These are phyloP conservation scores for Coleophoma cylindrospora DNA, from an alignment of 2,329 filamentous ascomycete genomes.

Conservation along the genomic window DNA sequence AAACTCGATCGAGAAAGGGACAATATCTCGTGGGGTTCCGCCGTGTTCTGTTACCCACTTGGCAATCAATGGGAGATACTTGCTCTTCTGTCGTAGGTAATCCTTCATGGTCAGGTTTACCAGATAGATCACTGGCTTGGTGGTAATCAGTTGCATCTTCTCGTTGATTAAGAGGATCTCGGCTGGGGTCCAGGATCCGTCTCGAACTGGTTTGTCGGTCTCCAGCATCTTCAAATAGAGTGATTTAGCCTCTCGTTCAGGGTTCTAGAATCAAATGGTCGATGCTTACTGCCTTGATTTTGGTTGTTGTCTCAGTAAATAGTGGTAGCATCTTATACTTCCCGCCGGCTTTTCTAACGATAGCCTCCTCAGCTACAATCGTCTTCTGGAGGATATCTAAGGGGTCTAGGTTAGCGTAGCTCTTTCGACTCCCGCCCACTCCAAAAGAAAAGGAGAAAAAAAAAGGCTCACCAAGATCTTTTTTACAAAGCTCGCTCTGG, in stretches of 20 bases:
- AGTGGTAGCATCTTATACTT: constrained; percentile 41
- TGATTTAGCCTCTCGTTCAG: neutral
- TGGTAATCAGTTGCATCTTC: constrained; percentile 38
- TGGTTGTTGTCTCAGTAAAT: constrained; percentile 36
- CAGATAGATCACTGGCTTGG: constrained; percentile 39
- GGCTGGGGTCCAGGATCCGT: constrained; percentile 36
- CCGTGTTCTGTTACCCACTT: constrained; percentile 41
- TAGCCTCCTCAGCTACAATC: constrained; percentile 33
- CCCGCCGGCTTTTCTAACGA: constrained; percentile 36
- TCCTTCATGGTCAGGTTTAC: constrained; percentile 43
- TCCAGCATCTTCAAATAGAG: constrained; percentile 29
- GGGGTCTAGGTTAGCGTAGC: too few relatives aligned
- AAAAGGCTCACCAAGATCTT: constrained; percentile 28
- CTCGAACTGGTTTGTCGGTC: constrained; percentile 34
- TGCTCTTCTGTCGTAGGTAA: constrained; percentile 40
- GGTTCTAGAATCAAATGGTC: neutral
- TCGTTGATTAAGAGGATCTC: constrained; percentile 41
- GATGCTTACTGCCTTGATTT: constrained; percentile 29
- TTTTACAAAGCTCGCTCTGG: constrained; percentile 35
- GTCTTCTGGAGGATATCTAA: constrained; percentile 33
- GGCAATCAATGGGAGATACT: constrained; percentile 37
- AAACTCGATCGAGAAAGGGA: constrained; percentile 40
- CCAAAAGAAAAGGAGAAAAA: too few relatives aligned
- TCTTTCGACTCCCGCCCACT: too few relatives aligned
- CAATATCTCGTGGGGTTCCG: constrained; percentile 33